Conservation (phyloP, 2,329 filamentous ascomycete genomes). For the Dactylellina haptotyla region DNA sequence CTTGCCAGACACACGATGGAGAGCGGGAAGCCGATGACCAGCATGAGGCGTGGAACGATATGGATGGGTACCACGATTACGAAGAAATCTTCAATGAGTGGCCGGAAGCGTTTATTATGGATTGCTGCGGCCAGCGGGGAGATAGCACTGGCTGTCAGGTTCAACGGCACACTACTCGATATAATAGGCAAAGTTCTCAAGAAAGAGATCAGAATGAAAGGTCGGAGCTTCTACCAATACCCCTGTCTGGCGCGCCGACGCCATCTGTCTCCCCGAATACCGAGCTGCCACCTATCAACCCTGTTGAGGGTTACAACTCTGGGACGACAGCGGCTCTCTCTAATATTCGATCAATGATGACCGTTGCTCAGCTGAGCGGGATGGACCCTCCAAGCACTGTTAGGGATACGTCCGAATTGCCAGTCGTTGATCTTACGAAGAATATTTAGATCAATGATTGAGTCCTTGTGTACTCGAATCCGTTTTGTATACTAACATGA, state of each 20-base stretch:
- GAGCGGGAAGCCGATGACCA: slow-evolving; percentile 22
- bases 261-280: too few species aligned
- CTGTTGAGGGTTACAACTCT: not conserved
- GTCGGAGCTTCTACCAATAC: not conserved
- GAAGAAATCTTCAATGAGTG: slow-evolving; percentile 31
- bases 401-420: not conserved
- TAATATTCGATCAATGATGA: not conserved
- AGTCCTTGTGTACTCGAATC: too few species aligned
- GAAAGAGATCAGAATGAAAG: not conserved
- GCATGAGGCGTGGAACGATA: slow-evolving; percentile 12
- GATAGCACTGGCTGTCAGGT: slow-evolving; percentile 20
- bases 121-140: slow-evolving; percentile 21
- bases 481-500: too few species aligned
- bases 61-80: slow-evolving; percentile 7
- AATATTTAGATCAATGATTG: too few species aligned
- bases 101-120: slow-evolving; percentile 24
- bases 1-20: slow-evolving; percentile 8
- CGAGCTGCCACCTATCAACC: not conserved
- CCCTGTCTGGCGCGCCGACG: too few species aligned
- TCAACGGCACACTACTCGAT: slow-evolving; percentile 4
- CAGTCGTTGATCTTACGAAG: not conserved
- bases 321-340: not conserved
- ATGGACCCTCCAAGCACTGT: not conserved
- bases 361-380: too few species aligned
- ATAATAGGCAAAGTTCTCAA: not conserved